phyloP scores from a whole-genome alignment of 805 yeast species.

The Suhomyces prunicola region DNA sequence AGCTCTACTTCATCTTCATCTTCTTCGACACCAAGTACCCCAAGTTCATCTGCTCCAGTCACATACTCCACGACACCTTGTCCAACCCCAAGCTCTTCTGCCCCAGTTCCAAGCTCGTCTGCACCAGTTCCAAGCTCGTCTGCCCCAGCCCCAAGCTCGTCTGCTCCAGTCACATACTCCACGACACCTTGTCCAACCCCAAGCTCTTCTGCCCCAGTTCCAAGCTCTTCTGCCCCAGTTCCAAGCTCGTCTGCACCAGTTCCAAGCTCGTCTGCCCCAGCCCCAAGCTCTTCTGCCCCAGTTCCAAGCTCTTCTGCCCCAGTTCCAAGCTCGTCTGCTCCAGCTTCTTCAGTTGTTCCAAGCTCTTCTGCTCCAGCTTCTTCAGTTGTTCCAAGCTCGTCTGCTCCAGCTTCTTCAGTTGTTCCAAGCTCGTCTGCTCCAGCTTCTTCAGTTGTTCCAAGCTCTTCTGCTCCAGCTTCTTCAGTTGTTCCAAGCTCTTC shows the following conservation, averaged over 20 bases:
- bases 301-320: not conserved
- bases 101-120: constrained; percentile 1
- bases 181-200: too few relatives aligned
- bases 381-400: not conserved
- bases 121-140: constrained; percentile 1
- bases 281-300: not conserved
- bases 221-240: not conserved
- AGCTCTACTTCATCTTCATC: not conserved
- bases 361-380: not conserved
- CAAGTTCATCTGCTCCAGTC: not conserved
- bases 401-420: not conserved
- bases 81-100: constrained; percentile 1
- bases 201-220: too few relatives aligned
- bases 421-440: constrained; percentile 3
- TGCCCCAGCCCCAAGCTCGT: not conserved
- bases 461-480: constrained; percentile 2
- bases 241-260: not conserved
- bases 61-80: too few relatives aligned
- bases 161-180: too few relatives aligned
- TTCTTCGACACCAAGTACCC: not conserved
- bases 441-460: not conserved
- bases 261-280: not conserved
- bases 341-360: constrained; percentile 2
- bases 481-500: constrained; percentile 1
- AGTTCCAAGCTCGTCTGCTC: not conserved